Conservation (phyloP, 805 yeast genomes). For the Phaffomyces thermotolerans region DNA sequence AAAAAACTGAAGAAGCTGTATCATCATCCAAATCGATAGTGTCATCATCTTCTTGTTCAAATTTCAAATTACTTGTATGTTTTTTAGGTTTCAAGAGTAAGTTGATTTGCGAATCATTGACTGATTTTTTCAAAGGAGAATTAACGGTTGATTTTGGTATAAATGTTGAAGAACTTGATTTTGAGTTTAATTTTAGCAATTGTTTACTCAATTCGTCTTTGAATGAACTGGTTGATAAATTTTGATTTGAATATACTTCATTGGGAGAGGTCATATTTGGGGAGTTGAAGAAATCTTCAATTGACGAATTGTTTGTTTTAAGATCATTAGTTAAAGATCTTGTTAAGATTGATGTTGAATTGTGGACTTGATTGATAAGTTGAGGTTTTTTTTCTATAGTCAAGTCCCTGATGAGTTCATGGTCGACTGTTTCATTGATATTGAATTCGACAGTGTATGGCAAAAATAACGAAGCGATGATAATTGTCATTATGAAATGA, state of each 20-base stretch:
- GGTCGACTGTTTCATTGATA: slow-evolving; percentile 20
- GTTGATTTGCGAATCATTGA: slow-evolving; percentile 4
- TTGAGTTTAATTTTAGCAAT: slow-evolving; percentile 5
- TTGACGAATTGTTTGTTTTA: slow-evolving; percentile 15
- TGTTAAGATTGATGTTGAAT: slow-evolving; percentile 15
- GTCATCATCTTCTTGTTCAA: slow-evolving; percentile 1
- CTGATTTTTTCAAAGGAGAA: slow-evolving; percentile 4
- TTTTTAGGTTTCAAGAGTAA: too few relatives aligned
- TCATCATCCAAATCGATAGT: too few relatives aligned
- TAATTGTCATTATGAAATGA: slow-evolving; percentile 45
- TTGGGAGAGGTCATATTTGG: background rate
- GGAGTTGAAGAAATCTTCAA: slow-evolving; percentile 22
- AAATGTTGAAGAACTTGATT: slow-evolving; percentile 10
- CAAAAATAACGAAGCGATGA: slow-evolving; percentile 65
- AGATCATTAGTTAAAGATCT: slow-evolving; percentile 10
- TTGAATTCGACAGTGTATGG: slow-evolving; percentile 68
- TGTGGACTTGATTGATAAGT: background rate
- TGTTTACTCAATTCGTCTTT: slow-evolving; percentile 8
- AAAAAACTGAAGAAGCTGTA: too few relatives aligned
- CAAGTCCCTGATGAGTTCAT: slow-evolving; percentile 27
- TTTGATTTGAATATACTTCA: background rate
- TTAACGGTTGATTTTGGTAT: slow-evolving; percentile 37
- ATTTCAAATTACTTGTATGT: background rate
- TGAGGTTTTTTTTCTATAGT: slow-evolving; percentile 7
- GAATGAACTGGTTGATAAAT: slow-evolving; percentile 1